Conservation (phyloP, 441 rosid genomes). For the Corymbia citriodora region DNA sequence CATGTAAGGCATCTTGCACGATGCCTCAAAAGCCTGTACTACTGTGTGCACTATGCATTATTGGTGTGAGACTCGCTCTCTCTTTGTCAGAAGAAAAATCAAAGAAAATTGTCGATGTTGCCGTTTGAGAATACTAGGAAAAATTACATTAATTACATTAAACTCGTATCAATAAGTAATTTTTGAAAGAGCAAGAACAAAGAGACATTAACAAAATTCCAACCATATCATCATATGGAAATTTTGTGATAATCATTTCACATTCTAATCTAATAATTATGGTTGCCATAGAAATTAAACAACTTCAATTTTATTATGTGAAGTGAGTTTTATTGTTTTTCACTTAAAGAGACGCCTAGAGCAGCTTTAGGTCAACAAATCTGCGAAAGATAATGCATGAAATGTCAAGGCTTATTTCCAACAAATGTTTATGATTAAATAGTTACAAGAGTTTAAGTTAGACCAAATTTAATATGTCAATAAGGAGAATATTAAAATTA, state of each 20-base stretch:
- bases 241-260: not conserved
- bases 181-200: not conserved
- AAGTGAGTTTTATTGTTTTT: not conserved
- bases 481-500: fast-evolving
- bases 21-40: too few relatives aligned
- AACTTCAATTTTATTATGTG: not conserved
- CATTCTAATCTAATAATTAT: not conserved
- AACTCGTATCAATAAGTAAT: not conserved
- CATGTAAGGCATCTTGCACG: too few relatives aligned
- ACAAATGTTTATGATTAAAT: fast-evolving
- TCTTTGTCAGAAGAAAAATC: too few relatives aligned
- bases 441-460: fast-evolving
- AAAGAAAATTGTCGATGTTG: not conserved
- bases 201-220: not conserved
- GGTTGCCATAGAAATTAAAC: not conserved
- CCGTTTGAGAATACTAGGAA: not conserved
- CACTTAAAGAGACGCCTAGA: not conserved
- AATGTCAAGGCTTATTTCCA: not conserved
- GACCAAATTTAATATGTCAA: too few relatives aligned
- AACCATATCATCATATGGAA: not conserved
- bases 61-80: not conserved
- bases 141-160: too few relatives aligned
- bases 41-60: not conserved
- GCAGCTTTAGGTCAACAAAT: fast-evolving
- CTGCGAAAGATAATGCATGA: too few relatives aligned